Conservation (phyloP, 768 basidiomycete species). For the Phylloporus sp. region DNA sequence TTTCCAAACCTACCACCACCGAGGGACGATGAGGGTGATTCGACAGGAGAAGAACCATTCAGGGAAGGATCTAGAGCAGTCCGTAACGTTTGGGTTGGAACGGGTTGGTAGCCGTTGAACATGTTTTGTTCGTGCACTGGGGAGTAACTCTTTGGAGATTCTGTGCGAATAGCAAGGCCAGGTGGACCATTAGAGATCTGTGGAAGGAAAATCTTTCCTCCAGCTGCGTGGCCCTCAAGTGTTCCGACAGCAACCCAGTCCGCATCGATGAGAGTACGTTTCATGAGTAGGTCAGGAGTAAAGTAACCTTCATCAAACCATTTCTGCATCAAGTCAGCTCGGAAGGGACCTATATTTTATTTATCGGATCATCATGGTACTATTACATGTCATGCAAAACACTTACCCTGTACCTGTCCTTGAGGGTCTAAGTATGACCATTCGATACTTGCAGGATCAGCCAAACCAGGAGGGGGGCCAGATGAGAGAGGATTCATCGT, state of each 20-base stretch:
- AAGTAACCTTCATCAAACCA: slow-evolving; percentile 94
- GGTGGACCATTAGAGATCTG: slow-evolving; percentile 48
- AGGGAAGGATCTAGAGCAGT: slow-evolving; percentile 66
- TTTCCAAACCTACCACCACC: slow-evolving; percentile 60
- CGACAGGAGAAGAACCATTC: slow-evolving; percentile 51
- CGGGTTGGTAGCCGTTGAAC: slow-evolving; percentile 59
- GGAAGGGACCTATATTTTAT: slow-evolving; percentile 70
- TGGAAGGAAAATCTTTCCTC: slow-evolving; percentile 62
- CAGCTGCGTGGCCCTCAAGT: slow-evolving; percentile 48
- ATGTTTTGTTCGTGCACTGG: slow-evolving; percentile 35
- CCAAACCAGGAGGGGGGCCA: slow-evolving; percentile 43
- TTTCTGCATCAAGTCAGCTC: slow-evolving; percentile 86
- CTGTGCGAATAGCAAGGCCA: slow-evolving; percentile 47
- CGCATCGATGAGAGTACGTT: slow-evolving; percentile 64
- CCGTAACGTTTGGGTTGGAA: slow-evolving; percentile 57
- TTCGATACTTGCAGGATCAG: slow-evolving; percentile 60
- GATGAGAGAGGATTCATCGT: slow-evolving; percentile 13
- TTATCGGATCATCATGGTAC: slow-evolving; percentile 1
- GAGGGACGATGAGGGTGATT: slow-evolving; percentile 73
- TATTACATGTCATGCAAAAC: neutral
- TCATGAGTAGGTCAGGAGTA: slow-evolving; percentile 75
- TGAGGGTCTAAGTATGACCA: slow-evolving; percentile 94
- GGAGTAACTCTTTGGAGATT: slow-evolving; percentile 46
- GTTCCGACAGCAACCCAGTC: slow-evolving; percentile 67
- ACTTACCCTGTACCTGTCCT: slow-evolving; percentile 84